Evolutionary conservation across 1,284 basidiomycete genomes (phyloP), one percentile per base, ranked within the genome.

Genomic region (Ganoderma meredithae): DNA sequence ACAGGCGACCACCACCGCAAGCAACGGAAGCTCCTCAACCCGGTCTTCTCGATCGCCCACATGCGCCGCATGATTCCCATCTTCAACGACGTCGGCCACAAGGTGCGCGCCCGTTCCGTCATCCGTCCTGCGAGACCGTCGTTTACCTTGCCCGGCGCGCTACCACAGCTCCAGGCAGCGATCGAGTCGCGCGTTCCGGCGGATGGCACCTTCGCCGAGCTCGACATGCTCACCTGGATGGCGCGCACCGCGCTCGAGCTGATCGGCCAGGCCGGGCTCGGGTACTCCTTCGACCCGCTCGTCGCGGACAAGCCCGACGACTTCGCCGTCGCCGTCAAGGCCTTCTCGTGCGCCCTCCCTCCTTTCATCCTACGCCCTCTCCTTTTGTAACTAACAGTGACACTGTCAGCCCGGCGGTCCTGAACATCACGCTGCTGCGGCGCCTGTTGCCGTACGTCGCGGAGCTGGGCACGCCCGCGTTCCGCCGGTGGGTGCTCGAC

Each of bases 181-280:
- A 69, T 78, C 25, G 66, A 60, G 19, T 44, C 25, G 33, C 72
- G 66, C 31, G 69, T 73, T 44, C 22, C 33, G 2, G 41, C 25
- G 31, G 22, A 39, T 0, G 15, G 55, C 27, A 71, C 68, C n/a
- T 60, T 65, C 3, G 66, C 68, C 27, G 77, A 76, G 53, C 65
- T 82, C 47, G 77, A 81, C 62, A 69, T 82, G 52, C 67, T 79
- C 13, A 60, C 71, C n/a, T 81, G 80, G 77, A 78, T 78, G 75
- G 75, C 73, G 17, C 77, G 79, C 60, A 74, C 77, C 13, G 77
- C 81, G 12, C 74, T 82, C n/a, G 81, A 82, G 70, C 73, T 79
- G 10, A 74, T 82, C 63, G 79, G 79, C 8, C 80, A 80, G 64
- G 79, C 76, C 7, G 79, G 79, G 0, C 72, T 82, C 8, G 81